Conservation (phyloP, 1,284 basidiomycete species). For the Neolentinus lepideus region DNA sequence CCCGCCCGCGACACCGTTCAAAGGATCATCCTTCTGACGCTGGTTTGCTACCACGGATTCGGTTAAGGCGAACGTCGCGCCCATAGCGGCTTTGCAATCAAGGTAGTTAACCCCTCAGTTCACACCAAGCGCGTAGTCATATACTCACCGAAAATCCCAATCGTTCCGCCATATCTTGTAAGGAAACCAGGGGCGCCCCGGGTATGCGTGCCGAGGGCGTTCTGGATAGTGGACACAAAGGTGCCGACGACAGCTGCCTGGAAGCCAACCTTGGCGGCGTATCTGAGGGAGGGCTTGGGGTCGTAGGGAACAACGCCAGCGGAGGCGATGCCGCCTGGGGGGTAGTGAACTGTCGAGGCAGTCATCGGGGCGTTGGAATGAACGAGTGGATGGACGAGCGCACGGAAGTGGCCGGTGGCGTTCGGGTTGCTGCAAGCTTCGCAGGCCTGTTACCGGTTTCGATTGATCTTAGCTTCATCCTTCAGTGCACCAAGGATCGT, state of each 20-base stretch:
- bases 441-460: not conserved
- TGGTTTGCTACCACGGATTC: slow-evolving; percentile 79
- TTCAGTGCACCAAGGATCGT: not conserved
- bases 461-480: not conserved
- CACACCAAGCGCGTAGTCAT: not conserved
- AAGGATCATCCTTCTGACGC: slow-evolving; percentile 73
- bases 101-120: not conserved
- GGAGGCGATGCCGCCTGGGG: not conserved
- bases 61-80: slow-evolving; percentile 79
- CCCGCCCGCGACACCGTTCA: slow-evolving; percentile 84
- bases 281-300: slow-evolving; percentile 48
- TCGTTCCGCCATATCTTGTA: slow-evolving; percentile 72
- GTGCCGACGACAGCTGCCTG: slow-evolving; percentile 72
- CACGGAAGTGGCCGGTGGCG: not conserved
- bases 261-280: slow-evolving; percentile 56
- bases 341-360: not conserved
- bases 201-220: slow-evolving; percentile 76
- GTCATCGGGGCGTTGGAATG: not conserved
- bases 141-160: slow-evolving; percentile 73
- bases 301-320: slow-evolving; percentile 30
- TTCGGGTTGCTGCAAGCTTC: not conserved
- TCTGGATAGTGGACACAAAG: slow-evolving; percentile 78
- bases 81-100: slow-evolving; percentile 72
- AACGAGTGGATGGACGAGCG: not conserved
- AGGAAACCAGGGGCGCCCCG: slow-evolving; percentile 85